Evolutionary conservation across 352 stramenopile species (phyloP), one percentile per base, ranked within the genome.

Genomic region (Phytophthora capsici): DNA sequence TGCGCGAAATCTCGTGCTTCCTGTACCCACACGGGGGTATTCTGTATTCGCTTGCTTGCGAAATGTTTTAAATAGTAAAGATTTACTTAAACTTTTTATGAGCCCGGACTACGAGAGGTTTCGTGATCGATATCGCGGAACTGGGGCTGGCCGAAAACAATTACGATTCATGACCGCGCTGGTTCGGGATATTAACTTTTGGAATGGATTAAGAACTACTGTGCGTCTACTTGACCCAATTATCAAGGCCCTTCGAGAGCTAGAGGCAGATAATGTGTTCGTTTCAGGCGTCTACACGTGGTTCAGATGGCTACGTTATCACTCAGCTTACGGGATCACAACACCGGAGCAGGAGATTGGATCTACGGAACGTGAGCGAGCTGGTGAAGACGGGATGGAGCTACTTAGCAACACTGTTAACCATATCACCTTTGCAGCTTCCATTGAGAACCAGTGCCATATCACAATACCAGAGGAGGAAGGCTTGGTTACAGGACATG

Each of bases 301-400:
- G 44, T 50, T 50, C 5, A n/a, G 44, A 13, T 36, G 44, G 22
- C 44, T 50, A 3, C 44, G 22, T 32, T 49, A 49, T 19, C 22
- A 49, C 19, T 17, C 43, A 3, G 10, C 43, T 10, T 49, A 49
- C 19, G 43, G 43, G 8, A 26, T 20, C 1, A 34, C 44, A 14
- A 36, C 23, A 13, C 20, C 44, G 3, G 22, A 50, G 14, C 23
- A 50, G 36, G 44, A 50, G 25, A 23, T 16, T 38, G 13, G n/a
- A n/a, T n/a, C 13, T 38, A 4, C 32, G 13, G 32, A 38, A 38
- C 4, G 13, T 4, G 32, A 38, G 9, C 32, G 9, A 14, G 3
- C 13, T 4, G 13, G 8, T 38, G 9, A 16, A n/a, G n/a, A n/a
- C n/a, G n/a, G n/a, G n/a, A n/a, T n/a, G n/a, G n/a, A n/a, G n/a